Evolutionary conservation across 352 stramenopile genomes (phyloP).

Genomic region (Phytophthora pisi): DNA sequence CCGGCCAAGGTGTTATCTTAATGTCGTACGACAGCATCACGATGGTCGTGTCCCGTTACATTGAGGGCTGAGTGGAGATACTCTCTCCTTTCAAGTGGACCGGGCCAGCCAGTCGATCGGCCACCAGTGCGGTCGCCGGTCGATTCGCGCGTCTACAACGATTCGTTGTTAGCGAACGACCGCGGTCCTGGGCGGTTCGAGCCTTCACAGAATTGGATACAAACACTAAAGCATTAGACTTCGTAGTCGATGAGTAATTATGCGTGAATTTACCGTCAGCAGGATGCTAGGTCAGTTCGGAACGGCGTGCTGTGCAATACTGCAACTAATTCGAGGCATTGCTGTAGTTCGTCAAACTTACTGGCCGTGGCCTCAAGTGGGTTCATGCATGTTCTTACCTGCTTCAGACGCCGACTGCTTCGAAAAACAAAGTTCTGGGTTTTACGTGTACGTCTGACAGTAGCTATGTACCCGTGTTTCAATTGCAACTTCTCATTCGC

Average conservation of each 20-base stretch:
- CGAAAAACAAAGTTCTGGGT: too few relatives aligned
- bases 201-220: neutral
- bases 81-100: constrained; percentile 1
- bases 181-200: neutral
- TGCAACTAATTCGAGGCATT: too few relatives aligned
- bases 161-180: neutral
- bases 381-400: too few relatives aligned
- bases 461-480: too few relatives aligned
- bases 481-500: too few relatives aligned
- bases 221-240: neutral
- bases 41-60: constrained; percentile 51
- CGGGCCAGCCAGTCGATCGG: constrained; percentile 18
- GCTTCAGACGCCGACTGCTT: too few relatives aligned
- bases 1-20: constrained; percentile 98
- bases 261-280: too few relatives aligned
- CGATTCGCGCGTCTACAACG: constrained; percentile 10
- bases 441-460: too few relatives aligned
- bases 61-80: constrained; percentile 40
- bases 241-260: neutral
- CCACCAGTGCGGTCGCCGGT: constrained; percentile 29
- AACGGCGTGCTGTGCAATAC: too few relatives aligned
- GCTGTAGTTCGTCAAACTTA: too few relatives aligned
- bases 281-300: too few relatives aligned
- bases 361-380: too few relatives aligned
- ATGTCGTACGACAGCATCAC: constrained; percentile 92